Base-by-base conservation (phyloP, 441 rosid species). In the Arabidopsis lyrata region DNA sequence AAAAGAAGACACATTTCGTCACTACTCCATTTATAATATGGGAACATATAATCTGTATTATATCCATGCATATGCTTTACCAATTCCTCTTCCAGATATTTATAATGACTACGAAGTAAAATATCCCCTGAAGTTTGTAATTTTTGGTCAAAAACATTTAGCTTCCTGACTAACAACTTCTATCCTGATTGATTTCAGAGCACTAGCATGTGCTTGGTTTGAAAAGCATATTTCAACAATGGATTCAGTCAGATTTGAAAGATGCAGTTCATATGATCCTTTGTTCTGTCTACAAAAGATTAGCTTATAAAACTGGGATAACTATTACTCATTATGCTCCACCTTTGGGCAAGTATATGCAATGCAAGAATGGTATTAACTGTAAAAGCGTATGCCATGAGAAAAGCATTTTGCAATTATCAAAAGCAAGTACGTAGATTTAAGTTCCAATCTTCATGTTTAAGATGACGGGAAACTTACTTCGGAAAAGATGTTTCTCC, bases 401-500 rank as follows among this genome's bases (percentile, higher is more conserved):
- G 0, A 27, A 10, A 29, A 14, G 4, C 31, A 39, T 44, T 3
- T 62, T 15, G 68, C 15, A 29, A 10, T 29, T 44, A 61, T 4
- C 4, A 14, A 24, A 41, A 61, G 13, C 50, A 61, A 31, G 8
- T 16, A 56, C 27, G 1, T 16, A 5, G 12, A 8, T 8, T 22
- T 3, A 11, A 11, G n/a, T 27, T 24, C 12, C 2, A 38, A 0
- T 24, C 16, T 22, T 36, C 59, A 36, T 14, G 15, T 8, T 20
- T 5, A 3, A 8, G 6, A 27, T 53, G 4, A 22, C 1, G 6
- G 14, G 12, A 48, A 65, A 59, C 58, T 29, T 66, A 64, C 98
- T 90, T 45, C 98, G 94, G 66, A 96, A 90, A 77, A 96, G 96
- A 86, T 90, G 98, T 52, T 86, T 96, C 82, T 96, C 98, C 14